Evolutionary conservation across 1,284 basidiomycete species (phyloP).

Genomic region (Trichosporon faecale): DNA sequence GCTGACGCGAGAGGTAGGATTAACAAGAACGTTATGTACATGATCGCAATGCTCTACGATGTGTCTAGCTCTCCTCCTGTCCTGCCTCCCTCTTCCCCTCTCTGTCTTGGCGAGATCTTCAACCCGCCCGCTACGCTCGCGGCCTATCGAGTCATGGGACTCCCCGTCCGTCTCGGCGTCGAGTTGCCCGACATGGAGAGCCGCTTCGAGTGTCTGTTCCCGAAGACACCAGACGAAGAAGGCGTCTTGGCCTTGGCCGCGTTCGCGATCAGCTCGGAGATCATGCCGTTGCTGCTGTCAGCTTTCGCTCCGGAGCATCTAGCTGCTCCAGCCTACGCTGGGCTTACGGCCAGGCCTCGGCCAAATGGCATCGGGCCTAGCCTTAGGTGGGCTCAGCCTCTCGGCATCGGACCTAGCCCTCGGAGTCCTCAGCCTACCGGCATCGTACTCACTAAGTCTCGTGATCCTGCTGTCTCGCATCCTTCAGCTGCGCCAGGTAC

Average conservation of each 20-base stretch:
- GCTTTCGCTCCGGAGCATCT: not conserved
- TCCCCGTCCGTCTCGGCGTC: constrained; percentile 21
- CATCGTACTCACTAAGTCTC: constrained; percentile 43
- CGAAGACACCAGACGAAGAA: constrained; percentile 36
- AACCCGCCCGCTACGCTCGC: not conserved
- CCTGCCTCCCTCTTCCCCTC: no score
- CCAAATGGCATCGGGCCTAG: no score
- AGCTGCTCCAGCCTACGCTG: no score
- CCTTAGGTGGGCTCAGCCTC: no score
- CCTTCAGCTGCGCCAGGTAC: constrained; percentile 74
- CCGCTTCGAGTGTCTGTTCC: constrained; percentile 29
- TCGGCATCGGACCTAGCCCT: no score
- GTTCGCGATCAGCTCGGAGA: constrained; percentile 52
- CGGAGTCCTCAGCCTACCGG: no score
- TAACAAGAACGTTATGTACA: no score
- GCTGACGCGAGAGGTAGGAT: no score
- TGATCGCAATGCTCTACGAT: no score
- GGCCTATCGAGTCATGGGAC: not conserved
- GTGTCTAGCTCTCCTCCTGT: no score
- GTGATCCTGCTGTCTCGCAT: constrained; percentile 74
- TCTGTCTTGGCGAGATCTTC: no score
- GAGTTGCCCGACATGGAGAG: constrained; percentile 19
- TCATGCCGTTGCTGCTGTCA: constrained; percentile 51
- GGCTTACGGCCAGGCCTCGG: no score
- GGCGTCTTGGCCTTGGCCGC: constrained; percentile 48